phyloP scores from a whole-genome alignment of 805 yeast genomes.

The Candida sonorensis region DNA sequence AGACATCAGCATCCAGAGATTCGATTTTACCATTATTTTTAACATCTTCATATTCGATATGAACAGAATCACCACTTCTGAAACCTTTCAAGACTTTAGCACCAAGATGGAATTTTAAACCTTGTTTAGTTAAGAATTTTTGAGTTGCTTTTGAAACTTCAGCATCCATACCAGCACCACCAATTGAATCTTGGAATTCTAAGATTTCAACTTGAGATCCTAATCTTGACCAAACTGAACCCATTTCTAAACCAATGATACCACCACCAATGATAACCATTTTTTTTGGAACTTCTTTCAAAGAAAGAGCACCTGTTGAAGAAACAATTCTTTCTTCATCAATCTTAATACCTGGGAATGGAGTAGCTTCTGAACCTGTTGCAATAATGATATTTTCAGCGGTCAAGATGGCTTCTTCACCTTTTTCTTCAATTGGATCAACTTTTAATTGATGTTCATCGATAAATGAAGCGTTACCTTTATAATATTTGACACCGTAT shows the following conservation, averaged over 20 bases:
- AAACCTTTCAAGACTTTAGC: constrained; percentile 86
- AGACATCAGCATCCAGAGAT: constrained; percentile 79
- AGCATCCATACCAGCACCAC: constrained; percentile 99
- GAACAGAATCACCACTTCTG: constrained; percentile 83
- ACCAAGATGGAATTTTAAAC: constrained; percentile 84
- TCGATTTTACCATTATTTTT: constrained; percentile 81
- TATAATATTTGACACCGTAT: constrained; percentile 88
- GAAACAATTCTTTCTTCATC: constrained; percentile 97
- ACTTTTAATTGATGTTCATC: constrained; percentile 75
- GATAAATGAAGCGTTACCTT: constrained; percentile 85
- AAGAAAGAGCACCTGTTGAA: constrained; percentile 84
- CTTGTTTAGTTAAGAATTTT: constrained; percentile 90
- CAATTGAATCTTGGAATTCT: constrained; percentile 85
- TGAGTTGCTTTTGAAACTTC: constrained; percentile 90
- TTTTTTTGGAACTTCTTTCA: constrained; percentile 87
- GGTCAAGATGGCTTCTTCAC: constrained; percentile 61
- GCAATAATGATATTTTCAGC: constrained; percentile 92
- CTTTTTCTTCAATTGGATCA: constrained; percentile 81
- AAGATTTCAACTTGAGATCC: constrained; percentile 94
- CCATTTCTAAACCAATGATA: constrained; percentile 99
- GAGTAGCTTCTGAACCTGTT: constrained; percentile 97
- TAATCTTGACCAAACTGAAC: constrained; percentile 91
- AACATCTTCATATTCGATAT: constrained; percentile 81
- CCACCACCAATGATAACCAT: constrained; percentile 97
- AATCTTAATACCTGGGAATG: constrained; percentile 95